Conservation (phyloP, 495 filamentous ascomycete genomes). For the Penicillium waksmanii region DNA sequence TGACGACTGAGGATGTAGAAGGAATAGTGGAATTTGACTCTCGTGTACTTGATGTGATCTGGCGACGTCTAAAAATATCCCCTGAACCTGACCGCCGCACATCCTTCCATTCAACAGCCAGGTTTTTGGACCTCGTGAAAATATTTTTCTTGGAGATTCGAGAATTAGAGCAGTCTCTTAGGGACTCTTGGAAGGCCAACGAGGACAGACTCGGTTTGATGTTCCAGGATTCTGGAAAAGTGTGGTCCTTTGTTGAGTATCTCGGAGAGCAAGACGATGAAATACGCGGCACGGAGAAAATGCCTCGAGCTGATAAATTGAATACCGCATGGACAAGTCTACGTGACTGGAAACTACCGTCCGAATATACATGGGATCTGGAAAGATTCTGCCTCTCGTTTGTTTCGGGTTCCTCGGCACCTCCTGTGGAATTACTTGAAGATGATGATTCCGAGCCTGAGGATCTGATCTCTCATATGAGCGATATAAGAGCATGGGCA, state of each 20-base stretch:
- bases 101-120: neutral
- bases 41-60: neutral
- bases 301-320: neutral
- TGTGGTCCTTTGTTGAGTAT: slow-evolving; percentile 1
- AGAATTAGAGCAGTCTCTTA: neutral
- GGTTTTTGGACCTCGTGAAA: neutral
- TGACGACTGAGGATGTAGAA: neutral
- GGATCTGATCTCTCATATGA: neutral
- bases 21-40: neutral
- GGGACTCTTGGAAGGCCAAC: neutral
- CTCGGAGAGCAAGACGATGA: neutral
- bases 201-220: neutral
- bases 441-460: neutral
- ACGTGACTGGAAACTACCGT: neutral
- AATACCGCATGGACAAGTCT: neutral
- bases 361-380: slow-evolving; percentile 2
- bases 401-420: neutral
- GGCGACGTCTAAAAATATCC: neutral
- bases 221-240: neutral
- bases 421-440: neutral
- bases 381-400: neutral
- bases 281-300: neutral
- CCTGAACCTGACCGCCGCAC: neutral
- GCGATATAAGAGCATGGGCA: slow-evolving; percentile 1
- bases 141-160: neutral